phyloP scores from a whole-genome alignment of 169 alveolate genomes.

The Plasmodium fragile region DNA sequence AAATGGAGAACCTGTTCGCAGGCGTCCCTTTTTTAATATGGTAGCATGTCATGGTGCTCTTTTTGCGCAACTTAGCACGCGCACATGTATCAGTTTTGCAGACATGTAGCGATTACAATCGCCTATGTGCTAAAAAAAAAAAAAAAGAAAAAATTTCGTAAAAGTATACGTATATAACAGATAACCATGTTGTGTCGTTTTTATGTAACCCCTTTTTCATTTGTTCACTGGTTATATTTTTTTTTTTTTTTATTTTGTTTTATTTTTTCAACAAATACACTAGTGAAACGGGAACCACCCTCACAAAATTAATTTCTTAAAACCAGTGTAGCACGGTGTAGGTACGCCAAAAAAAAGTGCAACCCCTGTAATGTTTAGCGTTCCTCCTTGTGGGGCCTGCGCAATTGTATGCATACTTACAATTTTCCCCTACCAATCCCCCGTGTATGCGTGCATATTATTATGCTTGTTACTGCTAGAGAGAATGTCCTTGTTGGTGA shows the following conservation, averaged over 20 bases:
- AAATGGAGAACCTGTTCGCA: background rate
- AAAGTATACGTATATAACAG: background rate
- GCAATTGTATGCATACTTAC: background rate
- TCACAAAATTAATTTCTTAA: background rate
- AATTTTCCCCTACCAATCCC: slow-evolving; percentile 45
- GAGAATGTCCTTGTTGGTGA: slow-evolving; percentile 35
- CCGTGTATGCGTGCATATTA: slow-evolving; percentile 65
- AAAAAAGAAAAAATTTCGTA: slow-evolving; percentile 11
- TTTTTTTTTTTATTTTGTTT: background rate
- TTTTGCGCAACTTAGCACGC: background rate
- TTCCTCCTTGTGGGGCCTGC: background rate
- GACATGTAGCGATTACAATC: background rate
- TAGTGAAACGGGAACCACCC: background rate
- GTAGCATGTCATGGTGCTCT: background rate
- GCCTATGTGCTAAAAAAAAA: background rate
- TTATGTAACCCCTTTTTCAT: background rate
- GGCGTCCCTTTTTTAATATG: background rate
- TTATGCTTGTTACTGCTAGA: slow-evolving; percentile 50
- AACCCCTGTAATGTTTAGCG: background rate
- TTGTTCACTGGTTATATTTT: background rate
- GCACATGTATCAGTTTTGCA: background rate
- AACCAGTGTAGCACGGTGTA: background rate
- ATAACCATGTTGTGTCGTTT: background rate
- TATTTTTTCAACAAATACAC: background rate
- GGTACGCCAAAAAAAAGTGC: background rate